These are phyloP conservation scores for Salvia hispanica DNA, from an alignment of 257 asterid genomes.

Conservation along the genomic window DNA sequence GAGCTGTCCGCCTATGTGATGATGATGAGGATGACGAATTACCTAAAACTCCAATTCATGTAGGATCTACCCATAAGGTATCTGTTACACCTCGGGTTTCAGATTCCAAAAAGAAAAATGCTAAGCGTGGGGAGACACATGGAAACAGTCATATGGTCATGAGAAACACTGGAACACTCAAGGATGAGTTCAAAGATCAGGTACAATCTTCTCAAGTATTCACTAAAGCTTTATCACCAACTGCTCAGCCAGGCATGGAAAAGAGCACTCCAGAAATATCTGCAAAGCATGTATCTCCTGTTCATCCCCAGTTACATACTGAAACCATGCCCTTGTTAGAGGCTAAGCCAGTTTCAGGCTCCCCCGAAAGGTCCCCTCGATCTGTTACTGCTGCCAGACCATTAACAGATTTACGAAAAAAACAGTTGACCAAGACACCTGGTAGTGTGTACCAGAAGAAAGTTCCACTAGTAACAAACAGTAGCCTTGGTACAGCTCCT, in stretches of 20 bases:
- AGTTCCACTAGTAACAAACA: constrained; percentile 41
- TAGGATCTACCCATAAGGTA: constrained; percentile 53
- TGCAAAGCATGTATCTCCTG: constrained; percentile 29
- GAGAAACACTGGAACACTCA: constrained; percentile 40
- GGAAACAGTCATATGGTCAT: constrained; percentile 31
- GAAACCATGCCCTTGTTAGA: constrained; percentile 41
- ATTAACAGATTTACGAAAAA: constrained; percentile 45
- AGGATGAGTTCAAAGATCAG: constrained; percentile 45
- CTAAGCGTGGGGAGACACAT: constrained; percentile 29
- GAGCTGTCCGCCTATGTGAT: constrained; percentile 73
- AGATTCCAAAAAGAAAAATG: constrained; percentile 44
- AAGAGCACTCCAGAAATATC: constrained; percentile 44
- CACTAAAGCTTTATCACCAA: constrained; percentile 37
- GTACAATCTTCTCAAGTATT: constrained; percentile 38
- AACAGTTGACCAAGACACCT: constrained; percentile 44
- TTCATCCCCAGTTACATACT: constrained; percentile 40
- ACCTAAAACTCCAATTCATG: constrained; percentile 86
- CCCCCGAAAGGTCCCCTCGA: constrained; percentile 55
- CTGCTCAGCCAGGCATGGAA: constrained; percentile 44
- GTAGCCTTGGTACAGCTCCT: constrained; percentile 29
- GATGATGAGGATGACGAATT: constrained; percentile 65
- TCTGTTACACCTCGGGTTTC: constrained; percentile 31
- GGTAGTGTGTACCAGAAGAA: constrained; percentile 42
- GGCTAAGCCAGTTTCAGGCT: constrained; percentile 42
- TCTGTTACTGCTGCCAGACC: constrained; percentile 38